Base-by-base conservation (phyloP, 805 yeast genomes). In the Myxozyma kluyveri region DNA sequence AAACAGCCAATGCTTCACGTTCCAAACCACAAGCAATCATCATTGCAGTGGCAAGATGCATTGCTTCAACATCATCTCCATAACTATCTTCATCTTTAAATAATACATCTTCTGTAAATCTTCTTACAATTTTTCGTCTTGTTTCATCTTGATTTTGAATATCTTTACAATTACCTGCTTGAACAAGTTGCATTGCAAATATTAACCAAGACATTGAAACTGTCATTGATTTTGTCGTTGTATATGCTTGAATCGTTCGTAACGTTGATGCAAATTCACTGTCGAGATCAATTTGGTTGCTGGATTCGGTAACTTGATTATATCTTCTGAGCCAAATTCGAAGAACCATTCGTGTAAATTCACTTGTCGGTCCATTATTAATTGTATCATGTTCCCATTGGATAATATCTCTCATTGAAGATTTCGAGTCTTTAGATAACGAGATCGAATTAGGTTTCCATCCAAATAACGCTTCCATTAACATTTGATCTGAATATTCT, bases 61-160 rank as follows among this genome's bases (percentile, higher is more conserved):
- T 46, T 6, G 60, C 60, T 29, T 56, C 60, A n/a, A 56, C 57
- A 31, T 56, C 60, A 26, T 56, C 60, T 4, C 56, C 57, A 35
- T 42, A 56, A 5, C 49, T 40, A n/a, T 48, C 53, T 22, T 47
- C 46, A 33, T 56, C 55, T 27, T 33, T 33, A 33, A 52, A 49
- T 29, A 56, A 29, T 5, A 46, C 59, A 38, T 35, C 32, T n/a
- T 52, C 57, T 12, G 40, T 45, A 29, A 56, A 56, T 21, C 19
- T 36, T 17, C 42, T 40, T 7, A 54, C 55, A 43, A 49, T 17
- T 23, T 42, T 36, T 14, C 31, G 33, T 33, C 36, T 23, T 45
- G 36, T 43, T 38, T 17, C 24, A 27, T 23, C 19, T 31, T 19
- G 18, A 9, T n/a, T n/a, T n/a, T n/a, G n/a, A n/a, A n/a, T n/a